These are phyloP conservation scores for Spergularia marina DNA, from an alignment of 148 eudicot species.

Conservation along the genomic window DNA sequence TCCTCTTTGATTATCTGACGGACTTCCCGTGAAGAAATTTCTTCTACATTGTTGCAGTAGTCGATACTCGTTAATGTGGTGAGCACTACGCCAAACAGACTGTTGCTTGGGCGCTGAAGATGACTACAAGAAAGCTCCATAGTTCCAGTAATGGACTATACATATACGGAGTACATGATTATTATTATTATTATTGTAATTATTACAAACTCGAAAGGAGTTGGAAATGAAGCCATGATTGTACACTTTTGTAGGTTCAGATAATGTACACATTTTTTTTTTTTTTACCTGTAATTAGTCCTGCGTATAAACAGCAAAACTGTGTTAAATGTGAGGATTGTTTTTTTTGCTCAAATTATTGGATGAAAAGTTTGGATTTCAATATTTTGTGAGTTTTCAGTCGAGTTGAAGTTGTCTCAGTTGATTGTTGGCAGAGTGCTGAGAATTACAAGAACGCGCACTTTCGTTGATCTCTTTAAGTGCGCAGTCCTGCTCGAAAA, in stretches of 20 bases:
- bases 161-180: neutral
- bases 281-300: slow-evolving; percentile 4
- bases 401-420: no score
- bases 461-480: no score
- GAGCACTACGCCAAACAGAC: neutral
- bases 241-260: slow-evolving; percentile 14
- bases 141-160: neutral
- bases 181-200: slow-evolving; percentile 10
- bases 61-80: slow-evolving; percentile 5
- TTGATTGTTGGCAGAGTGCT: no score
- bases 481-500: no score
- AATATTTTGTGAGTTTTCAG: neutral
- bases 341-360: neutral
- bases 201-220: slow-evolving; percentile 11
- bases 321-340: neutral
- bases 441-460: no score
- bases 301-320: neutral
- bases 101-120: neutral
- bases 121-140: neutral
- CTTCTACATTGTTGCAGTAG: neutral
- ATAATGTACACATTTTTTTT: neutral
- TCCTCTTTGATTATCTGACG: neutral
- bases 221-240: slow-evolving; percentile 11
- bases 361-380: neutral
- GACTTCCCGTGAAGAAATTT: neutral